phyloP scores from a whole-genome alignment of 192 early-diverging fungal genomes.

The Entomortierella parvispora region DNA sequence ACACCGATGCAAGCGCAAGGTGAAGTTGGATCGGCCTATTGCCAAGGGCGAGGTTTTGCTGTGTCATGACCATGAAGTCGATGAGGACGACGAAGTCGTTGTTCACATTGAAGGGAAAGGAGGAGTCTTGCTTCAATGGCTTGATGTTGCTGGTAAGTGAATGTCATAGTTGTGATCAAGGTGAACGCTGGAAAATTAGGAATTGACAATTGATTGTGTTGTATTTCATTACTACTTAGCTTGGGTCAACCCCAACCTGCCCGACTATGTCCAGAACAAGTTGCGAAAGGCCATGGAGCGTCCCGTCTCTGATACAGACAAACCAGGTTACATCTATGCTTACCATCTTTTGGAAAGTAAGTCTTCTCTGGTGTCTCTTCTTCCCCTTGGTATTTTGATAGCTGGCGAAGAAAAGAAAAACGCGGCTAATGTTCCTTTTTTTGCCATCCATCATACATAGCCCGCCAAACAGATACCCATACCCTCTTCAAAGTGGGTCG shows the following conservation, averaged over 20 bases:
- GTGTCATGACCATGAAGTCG: slow-evolving; percentile 48
- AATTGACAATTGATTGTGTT: neutral
- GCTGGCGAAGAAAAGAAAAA: neutral
- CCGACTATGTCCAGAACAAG: slow-evolving; percentile 44
- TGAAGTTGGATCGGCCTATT: slow-evolving; percentile 41
- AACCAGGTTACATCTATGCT: slow-evolving; percentile 59
- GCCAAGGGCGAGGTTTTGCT: slow-evolving; percentile 40
- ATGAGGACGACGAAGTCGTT: slow-evolving; percentile 49
- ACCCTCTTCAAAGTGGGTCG: slow-evolving; percentile 61
- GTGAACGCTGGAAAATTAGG: neutral
- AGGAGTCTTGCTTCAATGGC: slow-evolving; percentile 46
- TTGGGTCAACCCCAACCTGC: slow-evolving; percentile 52
- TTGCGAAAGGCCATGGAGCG: slow-evolving; percentile 55
- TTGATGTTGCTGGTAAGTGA: slow-evolving; percentile 38
- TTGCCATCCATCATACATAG: neutral
- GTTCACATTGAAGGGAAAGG: slow-evolving; percentile 52
- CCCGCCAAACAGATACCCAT: slow-evolving; percentile 27
- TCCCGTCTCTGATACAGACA: slow-evolving; percentile 53
- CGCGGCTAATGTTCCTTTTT: neutral
- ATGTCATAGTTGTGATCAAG: too few relatives aligned
- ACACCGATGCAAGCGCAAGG: slow-evolving; percentile 45
- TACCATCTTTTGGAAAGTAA: slow-evolving; percentile 55
- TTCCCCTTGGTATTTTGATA: neutral
- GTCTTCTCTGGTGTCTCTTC: neutral
- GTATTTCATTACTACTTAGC: slow-evolving; percentile 18